These are phyloP conservation scores for Tulasnella sp. DNA, from an alignment of 768 basidiomycete species.

Conservation along the genomic window DNA sequence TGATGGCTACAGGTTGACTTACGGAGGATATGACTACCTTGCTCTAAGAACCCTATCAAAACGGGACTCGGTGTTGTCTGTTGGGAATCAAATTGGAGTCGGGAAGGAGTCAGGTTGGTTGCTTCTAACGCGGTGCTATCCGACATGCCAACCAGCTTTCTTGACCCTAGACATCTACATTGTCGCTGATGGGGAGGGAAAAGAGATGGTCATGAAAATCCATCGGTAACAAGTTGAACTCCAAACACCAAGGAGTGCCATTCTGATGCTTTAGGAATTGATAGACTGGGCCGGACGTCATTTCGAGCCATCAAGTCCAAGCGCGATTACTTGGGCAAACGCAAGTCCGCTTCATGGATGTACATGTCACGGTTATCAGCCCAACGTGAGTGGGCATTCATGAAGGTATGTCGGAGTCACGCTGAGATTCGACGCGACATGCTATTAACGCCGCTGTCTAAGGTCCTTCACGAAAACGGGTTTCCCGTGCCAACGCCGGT, in stretches of 20 bases:
- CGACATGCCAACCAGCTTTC: not conserved
- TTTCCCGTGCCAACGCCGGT: constrained; percentile 92
- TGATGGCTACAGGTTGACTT: constrained; percentile 93
- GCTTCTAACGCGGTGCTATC: constrained; percentile 16
- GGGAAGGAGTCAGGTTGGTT: constrained; percentile 86
- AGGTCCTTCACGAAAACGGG: constrained; percentile 84
- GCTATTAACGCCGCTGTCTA: not conserved
- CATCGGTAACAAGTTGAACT: constrained; percentile 51
- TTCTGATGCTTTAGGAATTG: not conserved
- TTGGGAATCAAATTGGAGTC: constrained; percentile 96
- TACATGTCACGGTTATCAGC: constrained; percentile 96
- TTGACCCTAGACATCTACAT: constrained; percentile 64
- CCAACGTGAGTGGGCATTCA: constrained; percentile 96
- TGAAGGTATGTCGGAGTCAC: constrained; percentile 58
- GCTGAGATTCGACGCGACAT: not conserved
- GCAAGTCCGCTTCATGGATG: constrained; percentile 98
- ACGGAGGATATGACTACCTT: constrained; percentile 96
- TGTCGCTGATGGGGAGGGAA: constrained; percentile 74
- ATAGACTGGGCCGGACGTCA: constrained; percentile 88
- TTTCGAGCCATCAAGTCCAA: constrained; percentile 96
- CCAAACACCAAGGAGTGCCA: not conserved
- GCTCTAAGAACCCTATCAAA: constrained; percentile 90
- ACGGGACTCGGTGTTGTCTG: constrained; percentile 74
- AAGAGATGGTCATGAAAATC: constrained; percentile 83
- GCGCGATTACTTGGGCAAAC: constrained; percentile 89